Base-by-base conservation (phyloP, 306 rosid genomes). In the Cercis canadensis region DNA sequence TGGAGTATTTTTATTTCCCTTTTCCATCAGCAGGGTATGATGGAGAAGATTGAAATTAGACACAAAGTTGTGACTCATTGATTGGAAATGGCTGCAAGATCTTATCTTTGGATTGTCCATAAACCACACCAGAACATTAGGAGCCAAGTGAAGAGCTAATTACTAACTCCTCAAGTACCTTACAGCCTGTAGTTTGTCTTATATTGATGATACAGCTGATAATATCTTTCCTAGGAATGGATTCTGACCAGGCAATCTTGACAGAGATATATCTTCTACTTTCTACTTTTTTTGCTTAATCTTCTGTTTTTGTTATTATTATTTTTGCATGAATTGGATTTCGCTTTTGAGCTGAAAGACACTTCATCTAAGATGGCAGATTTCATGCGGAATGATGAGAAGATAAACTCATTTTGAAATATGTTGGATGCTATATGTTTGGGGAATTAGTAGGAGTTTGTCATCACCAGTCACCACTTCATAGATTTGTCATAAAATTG, bases 221-320 rank as follows among this genome's bases (percentile, higher is more conserved):
- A 47, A 46, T 57, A 44, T 75, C n/a, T 47, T 14, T 75, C 57
- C 13, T 44, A 43, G 46, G 18, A 50, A 41, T 51, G 53, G 70
- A 54, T 73, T 78, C 55, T 45, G 29, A 8, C 21, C 12, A 29
- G 70, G 39, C 49, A 45, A 37, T 47, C 44, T 24, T 65, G 12
- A 31, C 18, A 10, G 17, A 24, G 14, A 45, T 65, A 14, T 17
- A 36, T 61, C 40, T 72, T 40, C 62, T 73, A 9, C 39, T 73
- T 62, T 54, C 43, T 43, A 14, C 49, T 16, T 0, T 41, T 15
- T 15, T 58, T 39, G 9, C 21, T 0, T 37, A 50, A 67, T 63
- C 24, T 17, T 29, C 24, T 62, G 0, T 44, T 60, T 61, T 14
- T 14, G 8, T 37, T 37, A 5, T 19, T 4, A 24, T 24, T 24